Percentiles rank a stretch among this genome's conserved stretches.
phyloP scores from a whole-genome alignment of 331 rosid species.

The Cydonia oblonga region DNA sequence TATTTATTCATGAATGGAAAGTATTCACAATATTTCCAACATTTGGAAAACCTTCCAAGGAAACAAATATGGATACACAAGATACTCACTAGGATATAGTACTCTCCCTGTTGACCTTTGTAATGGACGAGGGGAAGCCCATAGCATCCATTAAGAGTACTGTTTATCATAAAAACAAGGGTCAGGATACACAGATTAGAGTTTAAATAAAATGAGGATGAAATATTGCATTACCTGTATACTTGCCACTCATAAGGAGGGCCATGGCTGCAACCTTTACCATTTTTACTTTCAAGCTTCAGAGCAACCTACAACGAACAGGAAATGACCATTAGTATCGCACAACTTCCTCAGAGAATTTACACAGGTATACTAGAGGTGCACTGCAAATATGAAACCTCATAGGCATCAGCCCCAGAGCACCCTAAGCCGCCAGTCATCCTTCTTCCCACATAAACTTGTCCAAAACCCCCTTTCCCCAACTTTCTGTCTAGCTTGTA shows the following conservation, averaged over 20 bases:
- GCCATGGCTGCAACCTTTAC: conserved; percentile 29
- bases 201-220: neutral
- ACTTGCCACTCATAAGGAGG: conserved; percentile 38
- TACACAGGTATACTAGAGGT: neutral
- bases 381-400: conserved; percentile 13
- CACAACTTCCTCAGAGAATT: neutral
- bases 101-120: conserved; percentile 32
- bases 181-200: conserved; percentile 3
- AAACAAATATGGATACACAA: neutral
- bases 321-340: neutral
- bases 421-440: conserved; percentile 14
- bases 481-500: conserved; percentile 28
- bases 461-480: conserved; percentile 33
- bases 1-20: neutral
- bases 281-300: conserved; percentile 26
- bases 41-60: neutral
- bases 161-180: conserved; percentile 6
- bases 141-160: conserved; percentile 29
- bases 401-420: conserved; percentile 23
- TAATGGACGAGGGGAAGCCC: conserved; percentile 32
- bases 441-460: conserved; percentile 31
- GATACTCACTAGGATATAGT: conserved; percentile 28
- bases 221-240: conserved; percentile 17
- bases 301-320: conserved; percentile 23
- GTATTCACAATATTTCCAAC: neutral